Conservation (phyloP, 2,329 filamentous ascomycete genomes). For the Passalora sequoiae region DNA sequence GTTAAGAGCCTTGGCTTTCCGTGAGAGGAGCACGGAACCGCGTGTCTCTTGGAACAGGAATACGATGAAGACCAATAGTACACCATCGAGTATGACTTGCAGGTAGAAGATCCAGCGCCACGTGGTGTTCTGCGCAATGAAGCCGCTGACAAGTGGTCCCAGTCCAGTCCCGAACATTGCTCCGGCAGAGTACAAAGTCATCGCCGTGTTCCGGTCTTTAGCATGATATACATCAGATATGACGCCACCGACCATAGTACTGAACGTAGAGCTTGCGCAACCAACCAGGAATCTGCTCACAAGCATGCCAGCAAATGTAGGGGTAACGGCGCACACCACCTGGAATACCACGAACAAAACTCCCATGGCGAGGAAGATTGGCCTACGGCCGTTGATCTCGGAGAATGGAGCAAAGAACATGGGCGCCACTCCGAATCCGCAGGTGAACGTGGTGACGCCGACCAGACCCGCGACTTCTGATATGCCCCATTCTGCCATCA, state of each 20-base stretch:
- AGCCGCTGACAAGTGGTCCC: slow-evolving; percentile 67
- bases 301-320: slow-evolving; percentile 66
- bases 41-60: slow-evolving; percentile 76
- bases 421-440: slow-evolving; percentile 74
- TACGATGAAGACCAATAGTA: slow-evolving; percentile 60
- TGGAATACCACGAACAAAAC: slow-evolving; percentile 67
- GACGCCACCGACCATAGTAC: slow-evolving; percentile 87
- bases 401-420: slow-evolving; percentile 79
- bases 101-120: slow-evolving; percentile 92
- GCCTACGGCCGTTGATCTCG: slow-evolving; percentile 80
- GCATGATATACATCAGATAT: slow-evolving; percentile 80
- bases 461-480: slow-evolving; percentile 62
- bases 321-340: slow-evolving; percentile 66
- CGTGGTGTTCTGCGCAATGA: slow-evolving; percentile 59
- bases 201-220: slow-evolving; percentile 75
- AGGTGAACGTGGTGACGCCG: slow-evolving; percentile 76
- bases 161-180: slow-evolving; percentile 75
- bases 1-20: slow-evolving; percentile 70
- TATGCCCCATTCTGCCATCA: slow-evolving; percentile 61
- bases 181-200: slow-evolving; percentile 79
- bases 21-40: slow-evolving; percentile 70
- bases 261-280: slow-evolving; percentile 71
- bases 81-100: slow-evolving; percentile 65
- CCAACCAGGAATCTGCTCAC: slow-evolving; percentile 71
- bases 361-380: slow-evolving; percentile 72